phyloP scores from a whole-genome alignment of 2,329 filamentous ascomycete genomes.

The Trematosphaeria pertusa region DNA sequence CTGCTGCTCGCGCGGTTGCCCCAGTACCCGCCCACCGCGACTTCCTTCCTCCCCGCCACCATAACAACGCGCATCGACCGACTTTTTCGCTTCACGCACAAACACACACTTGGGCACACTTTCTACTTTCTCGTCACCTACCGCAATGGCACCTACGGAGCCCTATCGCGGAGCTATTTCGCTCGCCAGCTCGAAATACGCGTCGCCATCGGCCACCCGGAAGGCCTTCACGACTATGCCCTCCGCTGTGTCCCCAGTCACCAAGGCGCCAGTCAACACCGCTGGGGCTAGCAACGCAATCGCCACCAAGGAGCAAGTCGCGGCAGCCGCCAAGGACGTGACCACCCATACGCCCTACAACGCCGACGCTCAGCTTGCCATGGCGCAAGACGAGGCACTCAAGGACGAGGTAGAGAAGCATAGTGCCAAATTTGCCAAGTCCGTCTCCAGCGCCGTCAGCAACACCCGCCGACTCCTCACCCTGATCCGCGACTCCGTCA shows the following conservation, averaged over 20 bases:
- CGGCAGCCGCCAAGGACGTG: conserved; percentile 10
- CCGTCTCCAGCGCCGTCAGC: conserved; percentile 22
- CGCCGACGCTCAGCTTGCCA: conserved; percentile 28
- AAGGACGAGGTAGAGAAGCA: conserved; percentile 32
- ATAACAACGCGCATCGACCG: too few species aligned
- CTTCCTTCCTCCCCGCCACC: too few species aligned
- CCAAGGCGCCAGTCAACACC: conserved; percentile 5
- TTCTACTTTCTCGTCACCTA: too few species aligned
- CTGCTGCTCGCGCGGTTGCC: too few species aligned
- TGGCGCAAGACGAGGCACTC: conserved; percentile 24
- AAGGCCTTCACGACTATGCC: conserved; percentile 14
- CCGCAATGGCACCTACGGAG: conserved; percentile 3
- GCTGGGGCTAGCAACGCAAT: too few species aligned
- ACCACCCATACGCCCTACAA: conserved; percentile 6
- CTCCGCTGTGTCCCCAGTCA: conserved; percentile 5
- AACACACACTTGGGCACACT: too few species aligned
- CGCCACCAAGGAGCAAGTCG: conserved; percentile 36
- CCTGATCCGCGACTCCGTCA: conserved; percentile 28
- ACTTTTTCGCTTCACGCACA: too few species aligned
- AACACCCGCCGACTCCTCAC: conserved; percentile 31
- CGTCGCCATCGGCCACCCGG: conserved; percentile 14
- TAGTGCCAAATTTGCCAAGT: conserved; percentile 18
- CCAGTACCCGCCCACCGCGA: too few species aligned
- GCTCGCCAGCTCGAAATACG: conserved; percentile 18
- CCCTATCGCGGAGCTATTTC: conserved; percentile 2